These are phyloP conservation scores for Bruguiera sexangula DNA, from an alignment of 345 rosid species.

Conservation along the genomic window DNA sequence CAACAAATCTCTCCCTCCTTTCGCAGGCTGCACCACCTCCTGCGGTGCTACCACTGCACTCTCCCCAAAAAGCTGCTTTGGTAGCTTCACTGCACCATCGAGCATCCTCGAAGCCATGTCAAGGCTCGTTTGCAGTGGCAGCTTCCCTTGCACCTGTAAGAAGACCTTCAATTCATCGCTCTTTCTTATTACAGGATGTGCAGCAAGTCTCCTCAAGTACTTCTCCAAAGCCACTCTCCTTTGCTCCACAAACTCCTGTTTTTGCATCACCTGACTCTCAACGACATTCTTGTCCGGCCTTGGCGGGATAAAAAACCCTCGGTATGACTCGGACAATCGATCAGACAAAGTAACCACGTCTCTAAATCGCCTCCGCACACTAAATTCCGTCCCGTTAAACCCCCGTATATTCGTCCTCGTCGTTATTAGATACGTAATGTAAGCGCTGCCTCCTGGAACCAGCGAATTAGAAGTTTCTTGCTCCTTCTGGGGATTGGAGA, in stretches of 20 bases:
- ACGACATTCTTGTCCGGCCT: conserved; percentile 94
- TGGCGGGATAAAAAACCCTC: conserved; percentile 85
- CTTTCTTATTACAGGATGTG: conserved; percentile 67
- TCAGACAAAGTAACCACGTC: conserved; percentile 83
- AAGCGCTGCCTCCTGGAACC: conserved; percentile 73
- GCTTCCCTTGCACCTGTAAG: conserved; percentile 74
- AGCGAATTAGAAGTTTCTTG: conserved; percentile 68
- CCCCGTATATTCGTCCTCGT: conserved; percentile 77
- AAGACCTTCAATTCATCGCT: conserved; percentile 86
- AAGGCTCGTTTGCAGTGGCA: conserved; percentile 57
- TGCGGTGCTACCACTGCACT: conserved; percentile 51
- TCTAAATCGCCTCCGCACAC: conserved; percentile 75
- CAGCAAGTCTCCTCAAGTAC: conserved; percentile 62
- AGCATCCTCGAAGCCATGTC: conserved; percentile 95
- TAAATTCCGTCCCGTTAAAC: conserved; percentile 59
- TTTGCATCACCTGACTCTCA: conserved; percentile 96
- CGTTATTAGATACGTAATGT: conserved; percentile 67
- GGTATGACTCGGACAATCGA: conserved; percentile 71
- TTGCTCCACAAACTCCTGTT: conserved; percentile 95
- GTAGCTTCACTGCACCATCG: conserved; percentile 83
- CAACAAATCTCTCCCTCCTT: conserved; percentile 83
- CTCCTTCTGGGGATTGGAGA: conserved; percentile 83
- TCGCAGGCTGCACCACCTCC: conserved; percentile 86
- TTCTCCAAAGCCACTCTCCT: conserved; percentile 85
- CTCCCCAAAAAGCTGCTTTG: conserved; percentile 83